phyloP scores from a whole-genome alignment of 129 eudicot species.

The Saposhnikovia divaricata region DNA sequence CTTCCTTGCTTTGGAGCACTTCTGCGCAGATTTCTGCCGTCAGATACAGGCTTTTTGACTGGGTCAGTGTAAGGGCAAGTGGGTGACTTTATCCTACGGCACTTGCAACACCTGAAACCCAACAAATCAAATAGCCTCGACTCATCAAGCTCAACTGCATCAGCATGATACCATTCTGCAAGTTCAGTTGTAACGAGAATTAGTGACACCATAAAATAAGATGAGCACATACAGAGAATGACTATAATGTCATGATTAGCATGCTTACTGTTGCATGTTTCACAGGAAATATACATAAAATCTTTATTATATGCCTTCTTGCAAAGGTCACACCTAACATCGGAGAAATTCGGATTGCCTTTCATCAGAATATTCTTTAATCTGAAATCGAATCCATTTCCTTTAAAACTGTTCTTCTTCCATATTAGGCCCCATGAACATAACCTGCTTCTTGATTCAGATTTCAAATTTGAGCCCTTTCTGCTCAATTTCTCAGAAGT shows the following conservation, averaged over 20 bases:
- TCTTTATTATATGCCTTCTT: constrained; percentile 44
- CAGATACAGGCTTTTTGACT: constrained; percentile 22
- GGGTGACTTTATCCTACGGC: constrained; percentile 81
- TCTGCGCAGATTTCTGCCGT: constrained; percentile 26
- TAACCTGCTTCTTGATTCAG: constrained; percentile 19
- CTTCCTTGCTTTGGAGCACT: constrained; percentile 31
- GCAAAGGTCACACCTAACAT: constrained; percentile 54
- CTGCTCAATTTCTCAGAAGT: constrained; percentile 19
- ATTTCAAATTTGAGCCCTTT: constrained; percentile 18
- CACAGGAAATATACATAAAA: constrained; percentile 74
- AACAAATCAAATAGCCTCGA: constrained; percentile 36
- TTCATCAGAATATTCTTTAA: constrained; percentile 39
- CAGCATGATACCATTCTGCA: constrained; percentile 96
- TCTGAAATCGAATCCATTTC: constrained; percentile 60
- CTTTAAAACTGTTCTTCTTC: constrained; percentile 45
- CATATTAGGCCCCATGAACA: constrained; percentile 66
- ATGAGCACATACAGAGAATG: neutral
- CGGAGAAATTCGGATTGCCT: constrained; percentile 33
- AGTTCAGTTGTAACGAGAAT: constrained; percentile 13
- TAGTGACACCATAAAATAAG: neutral
- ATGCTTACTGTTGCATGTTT: constrained; percentile 56
- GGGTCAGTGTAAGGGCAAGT: constrained; percentile 60
- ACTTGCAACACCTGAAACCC: constrained; percentile 78
- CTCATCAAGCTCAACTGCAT: constrained; percentile 70
- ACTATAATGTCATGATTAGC: neutral